Conservation (phyloP, 2,329 filamentous ascomycete genomes). For the Lachnellula willkommii region DNA sequence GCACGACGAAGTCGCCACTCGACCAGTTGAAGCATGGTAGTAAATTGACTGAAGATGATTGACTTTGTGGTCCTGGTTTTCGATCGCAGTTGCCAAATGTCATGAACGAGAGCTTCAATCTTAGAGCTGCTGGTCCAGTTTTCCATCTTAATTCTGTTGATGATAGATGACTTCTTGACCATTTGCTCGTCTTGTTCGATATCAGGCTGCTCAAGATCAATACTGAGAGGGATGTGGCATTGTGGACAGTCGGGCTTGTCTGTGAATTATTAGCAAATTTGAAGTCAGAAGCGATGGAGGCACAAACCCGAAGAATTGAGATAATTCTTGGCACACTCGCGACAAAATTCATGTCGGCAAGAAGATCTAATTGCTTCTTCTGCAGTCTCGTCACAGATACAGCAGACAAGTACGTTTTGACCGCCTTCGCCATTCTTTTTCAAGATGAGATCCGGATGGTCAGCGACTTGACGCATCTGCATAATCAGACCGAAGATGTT, state of each 20-base stretch:
- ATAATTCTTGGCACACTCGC: constrained; percentile 73
- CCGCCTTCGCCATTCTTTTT: constrained; percentile 82
- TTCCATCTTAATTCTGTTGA: constrained; percentile 98
- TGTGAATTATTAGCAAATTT: constrained; percentile 23
- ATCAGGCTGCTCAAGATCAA: constrained; percentile 92
- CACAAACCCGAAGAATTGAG: constrained; percentile 68
- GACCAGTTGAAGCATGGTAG: constrained; percentile 92
- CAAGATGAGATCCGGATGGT: constrained; percentile 89
- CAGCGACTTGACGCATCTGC: constrained; percentile 97
- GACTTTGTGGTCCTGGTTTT: constrained; percentile 93
- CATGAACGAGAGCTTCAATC: constrained; percentile 93
- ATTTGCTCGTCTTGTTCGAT: constrained; percentile 84
- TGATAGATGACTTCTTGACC: constrained; percentile 93
- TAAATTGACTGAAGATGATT: constrained; percentile 97
- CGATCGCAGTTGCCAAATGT: constrained; percentile 84
- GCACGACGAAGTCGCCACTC: constrained; percentile 94
- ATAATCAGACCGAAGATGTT: constrained; percentile 99
- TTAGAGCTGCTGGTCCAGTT: constrained; percentile 98
- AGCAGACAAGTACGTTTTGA: constrained; percentile 85
- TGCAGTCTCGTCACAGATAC: constrained; percentile 92
- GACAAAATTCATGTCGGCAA: constrained; percentile 91
- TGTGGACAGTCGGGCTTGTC: constrained; percentile 71
- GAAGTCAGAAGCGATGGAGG: too few relatives aligned
- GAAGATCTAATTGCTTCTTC: constrained; percentile 90
- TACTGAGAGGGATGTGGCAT: constrained; percentile 83